These are phyloP conservation scores for Tulasnella sp. DNA, from an alignment of 768 basidiomycete species.

Conservation along the genomic window DNA sequence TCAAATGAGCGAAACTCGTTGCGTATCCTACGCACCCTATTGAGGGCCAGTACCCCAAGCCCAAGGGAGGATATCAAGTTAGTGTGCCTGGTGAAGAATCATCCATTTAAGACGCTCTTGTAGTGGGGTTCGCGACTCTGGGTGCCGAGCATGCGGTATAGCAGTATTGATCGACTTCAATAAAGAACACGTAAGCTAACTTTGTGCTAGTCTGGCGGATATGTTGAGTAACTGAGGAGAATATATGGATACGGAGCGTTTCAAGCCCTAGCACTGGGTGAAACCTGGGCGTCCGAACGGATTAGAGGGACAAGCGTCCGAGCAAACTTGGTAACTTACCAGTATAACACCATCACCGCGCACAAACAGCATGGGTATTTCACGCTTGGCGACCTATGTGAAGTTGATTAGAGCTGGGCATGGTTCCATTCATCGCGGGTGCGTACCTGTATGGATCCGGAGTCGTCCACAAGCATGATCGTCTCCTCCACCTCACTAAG, in stretches of 20 bases:
- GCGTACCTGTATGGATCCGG: neutral
- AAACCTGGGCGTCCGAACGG: neutral
- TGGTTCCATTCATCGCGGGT: neutral
- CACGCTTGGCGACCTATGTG: conserved; percentile 72
- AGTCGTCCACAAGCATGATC: conserved; percentile 83
- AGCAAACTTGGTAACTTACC: conserved; percentile 35
- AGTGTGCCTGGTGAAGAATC: no score
- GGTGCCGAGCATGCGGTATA: no score
- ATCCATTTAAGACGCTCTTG: no score
- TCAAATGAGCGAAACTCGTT: no score
- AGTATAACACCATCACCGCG: conserved; percentile 95
- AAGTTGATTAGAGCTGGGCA: neutral
- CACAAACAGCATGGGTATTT: conserved; percentile 96
- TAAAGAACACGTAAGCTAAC: neutral
- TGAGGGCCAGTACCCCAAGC: no score
- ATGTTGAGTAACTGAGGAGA: no score
- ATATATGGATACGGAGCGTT: neutral
- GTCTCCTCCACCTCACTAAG: conserved; percentile 96
- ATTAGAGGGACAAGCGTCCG: neutral
- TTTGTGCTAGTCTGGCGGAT: no score
- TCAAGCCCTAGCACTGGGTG: conserved; percentile 3
- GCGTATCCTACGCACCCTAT: no score
- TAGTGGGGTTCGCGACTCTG: no score
- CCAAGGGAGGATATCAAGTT: no score
- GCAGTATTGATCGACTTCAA: no score